Evolutionary conservation across 1,284 basidiomycete genomes (phyloP).

Genomic region (Ustilago tritici): DNA sequence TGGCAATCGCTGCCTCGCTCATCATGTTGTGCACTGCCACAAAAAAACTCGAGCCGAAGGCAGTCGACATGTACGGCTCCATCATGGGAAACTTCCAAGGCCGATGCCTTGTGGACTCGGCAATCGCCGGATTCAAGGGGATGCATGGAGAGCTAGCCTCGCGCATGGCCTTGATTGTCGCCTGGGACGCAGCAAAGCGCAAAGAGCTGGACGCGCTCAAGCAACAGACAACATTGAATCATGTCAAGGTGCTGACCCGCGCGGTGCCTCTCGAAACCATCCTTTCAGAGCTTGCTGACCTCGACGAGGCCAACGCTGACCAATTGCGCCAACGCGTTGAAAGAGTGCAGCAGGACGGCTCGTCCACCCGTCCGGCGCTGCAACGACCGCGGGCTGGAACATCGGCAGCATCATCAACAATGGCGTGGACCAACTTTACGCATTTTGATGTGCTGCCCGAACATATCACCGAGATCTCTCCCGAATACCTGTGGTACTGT

Average conservation of each 20-base stretch:
- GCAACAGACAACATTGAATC: not conserved
- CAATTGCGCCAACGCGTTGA: not conserved
- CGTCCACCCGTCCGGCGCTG: not conserved
- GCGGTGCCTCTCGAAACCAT: constrained; percentile 9
- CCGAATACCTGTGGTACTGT: constrained; percentile 33
- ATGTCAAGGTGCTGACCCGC: not conserved
- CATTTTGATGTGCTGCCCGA: constrained; percentile 28
- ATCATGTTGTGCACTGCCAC: constrained; percentile 17
- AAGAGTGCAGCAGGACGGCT: not conserved
- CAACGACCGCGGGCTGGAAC: not conserved
- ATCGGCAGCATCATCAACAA: too few species aligned
- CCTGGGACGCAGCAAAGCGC: constrained; percentile 25
- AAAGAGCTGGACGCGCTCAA: not conserved
- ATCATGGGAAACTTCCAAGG: constrained; percentile 5
- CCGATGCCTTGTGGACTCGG: not conserved
- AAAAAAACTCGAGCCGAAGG: not conserved
- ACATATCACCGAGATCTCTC: constrained; percentile 8
- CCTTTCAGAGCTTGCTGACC: not conserved
- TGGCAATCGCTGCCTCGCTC: constrained; percentile 14
- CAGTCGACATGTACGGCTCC: constrained; percentile 1
- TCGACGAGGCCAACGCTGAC: not conserved
- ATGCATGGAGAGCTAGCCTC: constrained; percentile 15
- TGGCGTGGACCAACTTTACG: constrained; percentile 21
- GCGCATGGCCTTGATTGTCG: constrained; percentile 11
- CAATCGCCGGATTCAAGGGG: constrained; percentile 4